These are phyloP conservation scores for Fusarium multiceps DNA, from an alignment of 2,329 filamentous ascomycete genomes.

Conservation along the genomic window DNA sequence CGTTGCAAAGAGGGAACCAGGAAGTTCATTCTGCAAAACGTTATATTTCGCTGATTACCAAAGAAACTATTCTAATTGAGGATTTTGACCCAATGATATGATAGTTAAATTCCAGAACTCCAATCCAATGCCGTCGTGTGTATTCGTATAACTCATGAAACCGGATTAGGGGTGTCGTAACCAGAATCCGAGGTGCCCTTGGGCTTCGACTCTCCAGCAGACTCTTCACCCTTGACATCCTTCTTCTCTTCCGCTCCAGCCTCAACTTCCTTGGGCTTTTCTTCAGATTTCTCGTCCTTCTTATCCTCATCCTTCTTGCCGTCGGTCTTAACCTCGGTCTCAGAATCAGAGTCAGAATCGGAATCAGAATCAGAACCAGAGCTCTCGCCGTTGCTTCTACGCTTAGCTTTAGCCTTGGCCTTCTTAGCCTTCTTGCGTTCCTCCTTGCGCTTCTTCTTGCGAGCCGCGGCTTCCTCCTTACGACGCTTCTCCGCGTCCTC, in stretches of 20 bases:
- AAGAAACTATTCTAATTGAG: neutral
- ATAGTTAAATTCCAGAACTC: slow-evolving; percentile 3
- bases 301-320: slow-evolving; percentile 34
- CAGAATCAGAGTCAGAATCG: slow-evolving; percentile 17
- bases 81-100: neutral
- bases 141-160: slow-evolving; percentile 25
- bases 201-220: slow-evolving; percentile 25
- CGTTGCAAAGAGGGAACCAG: neutral
- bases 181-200: slow-evolving; percentile 51
- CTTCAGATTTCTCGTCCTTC: slow-evolving; percentile 25
- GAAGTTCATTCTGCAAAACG: neutral
- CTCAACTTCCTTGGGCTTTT: slow-evolving; percentile 2
- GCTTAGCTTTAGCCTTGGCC: slow-evolving; percentile 43
- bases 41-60: neutral
- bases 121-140: slow-evolving; percentile 25
- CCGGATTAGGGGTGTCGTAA: slow-evolving; percentile 47
- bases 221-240: slow-evolving; percentile 16
- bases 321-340: slow-evolving; percentile 38
- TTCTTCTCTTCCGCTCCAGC: slow-evolving; percentile 10
- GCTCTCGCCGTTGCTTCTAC: slow-evolving; percentile 33
- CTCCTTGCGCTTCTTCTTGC: slow-evolving; percentile 46
- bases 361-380: slow-evolving; percentile 41
- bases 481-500: slow-evolving; percentile 56
- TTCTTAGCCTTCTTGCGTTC: slow-evolving; percentile 43
- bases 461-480: slow-evolving; percentile 50